Evolutionary conservation across 148 eudicot species (phyloP).

Genomic region (Vaccinium vitisidaea): DNA sequence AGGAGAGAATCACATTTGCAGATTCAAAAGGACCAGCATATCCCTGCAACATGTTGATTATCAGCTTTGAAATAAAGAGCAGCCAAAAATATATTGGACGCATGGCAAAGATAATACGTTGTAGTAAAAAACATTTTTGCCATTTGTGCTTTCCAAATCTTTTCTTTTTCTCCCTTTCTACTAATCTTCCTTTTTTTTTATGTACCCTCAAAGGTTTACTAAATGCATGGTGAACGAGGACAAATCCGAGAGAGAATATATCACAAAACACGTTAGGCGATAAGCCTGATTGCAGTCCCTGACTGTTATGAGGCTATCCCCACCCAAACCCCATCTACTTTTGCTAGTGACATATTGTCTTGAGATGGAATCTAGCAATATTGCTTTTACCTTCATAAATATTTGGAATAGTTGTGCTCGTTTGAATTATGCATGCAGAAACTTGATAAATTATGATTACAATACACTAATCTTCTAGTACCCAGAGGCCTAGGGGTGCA

Average conservation of each 20-base stretch:
- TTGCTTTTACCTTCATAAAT: not conserved
- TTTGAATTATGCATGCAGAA: not conserved
- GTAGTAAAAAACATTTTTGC: not conserved
- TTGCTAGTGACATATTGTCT: not conserved
- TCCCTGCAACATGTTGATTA: not conserved
- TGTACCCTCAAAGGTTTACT: not conserved
- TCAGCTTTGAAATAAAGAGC: not conserved
- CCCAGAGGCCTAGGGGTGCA: conserved; percentile 17
- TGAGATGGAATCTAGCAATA: not conserved
- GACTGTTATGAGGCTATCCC: not conserved
- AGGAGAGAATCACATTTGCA: not conserved
- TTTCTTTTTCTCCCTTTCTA: not conserved
- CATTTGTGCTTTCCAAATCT: not conserved
- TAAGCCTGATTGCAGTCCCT: too few species aligned
- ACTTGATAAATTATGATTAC: not conserved
- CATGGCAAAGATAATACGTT: not conserved
- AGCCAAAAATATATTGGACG: not conserved
- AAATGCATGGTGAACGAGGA: too few species aligned
- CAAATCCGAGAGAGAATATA: too few species aligned
- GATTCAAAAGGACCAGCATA: not conserved
- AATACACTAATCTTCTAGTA: conserved; percentile 42
- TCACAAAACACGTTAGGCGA: too few species aligned
- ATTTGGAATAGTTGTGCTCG: not conserved
- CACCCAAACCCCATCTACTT: not conserved
- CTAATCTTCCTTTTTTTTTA: not conserved